Evolutionary conservation across 768 basidiomycete genomes (phyloP), one percentile per base, ranked within the genome.

Genomic region (Mrakia hoshinonis): DNA sequence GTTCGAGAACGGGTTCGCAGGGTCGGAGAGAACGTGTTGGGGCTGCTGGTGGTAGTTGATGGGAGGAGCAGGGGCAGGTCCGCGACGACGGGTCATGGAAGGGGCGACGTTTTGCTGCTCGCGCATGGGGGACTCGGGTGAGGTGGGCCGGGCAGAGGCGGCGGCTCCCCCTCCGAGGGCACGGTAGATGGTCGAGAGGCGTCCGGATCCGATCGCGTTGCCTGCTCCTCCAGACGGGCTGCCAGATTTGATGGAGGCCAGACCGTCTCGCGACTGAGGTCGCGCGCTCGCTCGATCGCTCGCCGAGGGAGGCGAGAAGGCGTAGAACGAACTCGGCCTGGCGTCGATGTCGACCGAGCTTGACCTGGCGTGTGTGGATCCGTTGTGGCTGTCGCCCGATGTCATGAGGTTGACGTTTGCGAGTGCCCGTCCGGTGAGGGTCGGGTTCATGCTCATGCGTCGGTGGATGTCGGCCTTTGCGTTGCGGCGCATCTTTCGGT

Each of bases 381-480:
- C 62, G 31, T 54, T 13, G 36, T n/a, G n/a, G 39, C 31, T 26
- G 22, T 54, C 70, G 11, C 52, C 38, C 22, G 43, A 34, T 29
- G 54, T 52, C 71, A 72, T 72, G 55, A 68, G 31, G 43, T 67
- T 55, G 34, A 72, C 71, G 31, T 55, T 55, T n/a, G 71, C 71
- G 24, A 72, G 62, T 43, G 47, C 66, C 48, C 71, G 71, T n/a
- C 71, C 71, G 43, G 71, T 46, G 29, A 72, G 61, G 20, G 71
- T 72, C 20, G 71, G 71, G 38, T 72, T 72, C 71, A 67, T 72
- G 26, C 47, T 51, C 71, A 72, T 72, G 29, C 71, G 52, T 36
- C 71, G 52, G 58, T 72, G 71, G 34, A 72, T 72, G 47, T 72
- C 71, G 36, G 71, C 71, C 49, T 72, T 67, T 15, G 65, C 67